Base-by-base conservation (phyloP, 2,329 filamentous ascomycete species). In the Alternaria sp. region DNA sequence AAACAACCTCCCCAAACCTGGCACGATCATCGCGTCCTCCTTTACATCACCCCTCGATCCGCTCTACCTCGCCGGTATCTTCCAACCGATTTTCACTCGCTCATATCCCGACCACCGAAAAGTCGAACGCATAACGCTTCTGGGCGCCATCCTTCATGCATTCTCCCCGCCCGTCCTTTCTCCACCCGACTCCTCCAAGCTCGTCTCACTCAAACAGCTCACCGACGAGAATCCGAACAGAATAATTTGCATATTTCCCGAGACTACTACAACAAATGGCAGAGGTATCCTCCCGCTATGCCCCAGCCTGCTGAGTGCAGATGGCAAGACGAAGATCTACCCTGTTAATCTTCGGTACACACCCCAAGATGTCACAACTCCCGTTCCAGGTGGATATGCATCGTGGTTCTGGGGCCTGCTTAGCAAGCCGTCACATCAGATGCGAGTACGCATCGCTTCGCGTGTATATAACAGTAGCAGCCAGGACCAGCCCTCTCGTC, bases 21-120 rank as follows among this genome's bases (percentile, higher is more conserved):
- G 91, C 47, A 91, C 90, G 57, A 85, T 99, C 69, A 95, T 99
- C 71, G 94, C 93, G 49, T 91, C 92, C 52, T 95, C 93, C 63
- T 95, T 94, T 77, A 97, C 94, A 34, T 96, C 92, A 9, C 95
- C 95, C 8, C 87, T 99, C 76, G 95, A 99, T 78, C 90, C 93
- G 16, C 83, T 99, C 57, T 99, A 98, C 79, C 88, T 99, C 24
- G 93, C 95, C 61, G 94, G 93, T 64, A 93, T 98, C 73, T 99
- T 98, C 82, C 93, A 97, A 76, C 95, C 95, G 3, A 86, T 99
- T 76, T 98, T 99, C 81, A 96, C 93, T 11, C 83, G 91, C 46
- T 92, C 91, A 0, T 97, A 93, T 78, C 93, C 94, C 0, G 82
- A 84, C 61, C 90, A 88, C 3, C 86, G 88, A 47, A 87, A 89